Base-by-base conservation (phyloP, 2,329 filamentous ascomycete genomes). In the Diaporthe destruens region DNA sequence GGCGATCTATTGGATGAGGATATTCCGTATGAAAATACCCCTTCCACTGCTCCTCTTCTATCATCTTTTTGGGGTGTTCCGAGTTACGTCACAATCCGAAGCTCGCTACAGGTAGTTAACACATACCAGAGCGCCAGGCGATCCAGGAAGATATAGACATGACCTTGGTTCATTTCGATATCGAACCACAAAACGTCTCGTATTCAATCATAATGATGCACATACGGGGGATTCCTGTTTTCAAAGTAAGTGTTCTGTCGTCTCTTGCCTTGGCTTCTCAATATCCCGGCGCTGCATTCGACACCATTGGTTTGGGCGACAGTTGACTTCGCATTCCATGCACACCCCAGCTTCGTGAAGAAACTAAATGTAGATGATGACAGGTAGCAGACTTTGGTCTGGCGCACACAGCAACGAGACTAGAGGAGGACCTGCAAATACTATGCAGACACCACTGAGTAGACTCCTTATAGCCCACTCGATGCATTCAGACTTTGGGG, bases 341-440 rank as follows among this genome's bases (percentile, higher is more conserved):
- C 6, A 18, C 42, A 18, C 4, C 16, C 42, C 42, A 44, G 14
- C 16, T 1, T 6, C 42, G 42, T 44, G 6, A 44, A 18, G 5
- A 5, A 42, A 44, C 42, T 44, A 18, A 44, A 44, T 5, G 16
- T 12, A 39, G 16, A 14, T 44, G 36, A 39, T 39, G 3, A 18
- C 18, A 69, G 66, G 14, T 49, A 23, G 53, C 66, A 49, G 66
- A 69, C 20, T 69, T 69, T 11, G 66, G 66, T 6, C 14, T 69
- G 8, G 53, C 53, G 32, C 1, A 12, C 29, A 56, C 53, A 8
- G 6, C 23, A 23, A 11, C 2, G 53, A 56, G 4, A 69, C 66
- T 8, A 47, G 44, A 20, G 44, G 18, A 1, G 44, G 42, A 14
- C 16, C 16, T 44, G 14, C 16, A 16, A 44, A 44, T 18, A 44